Conservation (phyloP, 2,329 filamentous ascomycete genomes). For the Lojkania enalia region DNA sequence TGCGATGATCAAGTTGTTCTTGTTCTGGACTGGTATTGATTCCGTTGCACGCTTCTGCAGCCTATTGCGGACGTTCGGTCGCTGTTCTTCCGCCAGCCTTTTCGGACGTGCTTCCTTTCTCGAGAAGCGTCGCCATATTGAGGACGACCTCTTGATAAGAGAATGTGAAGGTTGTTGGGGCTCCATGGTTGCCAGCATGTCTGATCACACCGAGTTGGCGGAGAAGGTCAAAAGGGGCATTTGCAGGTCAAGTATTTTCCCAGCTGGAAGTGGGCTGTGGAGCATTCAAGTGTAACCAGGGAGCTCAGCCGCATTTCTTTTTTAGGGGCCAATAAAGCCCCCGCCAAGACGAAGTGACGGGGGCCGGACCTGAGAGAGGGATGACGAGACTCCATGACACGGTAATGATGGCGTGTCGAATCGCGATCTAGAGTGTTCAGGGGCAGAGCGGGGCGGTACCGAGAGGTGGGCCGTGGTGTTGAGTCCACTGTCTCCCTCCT, state of each 20-base stretch:
- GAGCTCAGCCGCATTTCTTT: not conserved
- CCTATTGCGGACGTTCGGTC: not conserved
- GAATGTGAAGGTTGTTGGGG: slow-evolving; percentile 4
- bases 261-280: not conserved
- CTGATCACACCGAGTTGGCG: too few species aligned
- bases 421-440: too few species aligned
- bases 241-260: not conserved
- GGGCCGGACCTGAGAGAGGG: too few species aligned
- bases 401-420: too few species aligned
- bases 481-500: too few species aligned
- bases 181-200: slow-evolving; percentile 8
- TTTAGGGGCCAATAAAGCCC: slow-evolving; percentile 1
- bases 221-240: too few species aligned
- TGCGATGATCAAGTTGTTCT: slow-evolving; percentile 5
- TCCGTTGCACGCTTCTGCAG: slow-evolving; percentile 10
- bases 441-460: too few species aligned
- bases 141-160: slow-evolving; percentile 7
- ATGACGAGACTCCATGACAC: too few species aligned
- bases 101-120: slow-evolving; percentile 2
- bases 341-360: not conserved
- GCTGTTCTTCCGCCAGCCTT: not conserved
- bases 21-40: not conserved
- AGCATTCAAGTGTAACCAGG: not conserved
- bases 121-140: slow-evolving; percentile 15
- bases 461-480: too few species aligned